Conservation (phyloP, 768 basidiomycete genomes). For the Agaricus sinodeliciosus region DNA sequence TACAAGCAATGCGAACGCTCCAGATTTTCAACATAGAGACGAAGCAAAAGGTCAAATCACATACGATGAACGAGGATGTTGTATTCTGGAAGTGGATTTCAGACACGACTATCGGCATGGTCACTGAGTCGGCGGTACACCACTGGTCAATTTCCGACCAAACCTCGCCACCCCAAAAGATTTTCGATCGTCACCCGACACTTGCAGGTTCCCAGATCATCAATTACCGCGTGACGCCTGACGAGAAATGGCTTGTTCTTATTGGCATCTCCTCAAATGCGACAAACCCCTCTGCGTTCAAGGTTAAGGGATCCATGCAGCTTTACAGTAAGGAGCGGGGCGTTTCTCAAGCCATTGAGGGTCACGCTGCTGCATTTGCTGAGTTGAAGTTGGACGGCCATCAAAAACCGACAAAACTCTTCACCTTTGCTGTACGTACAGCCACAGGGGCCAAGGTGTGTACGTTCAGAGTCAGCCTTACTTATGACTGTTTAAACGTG, state of each 20-base stretch:
- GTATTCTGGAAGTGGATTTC: constrained; percentile 99
- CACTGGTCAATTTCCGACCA: constrained; percentile 82
- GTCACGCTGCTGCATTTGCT: constrained; percentile 95
- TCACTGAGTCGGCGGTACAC: constrained; percentile 88
- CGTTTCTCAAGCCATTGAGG: constrained; percentile 97
- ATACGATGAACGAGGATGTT: constrained; percentile 88
- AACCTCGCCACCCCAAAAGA: constrained; percentile 79
- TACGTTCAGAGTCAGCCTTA: constrained; percentile 1
- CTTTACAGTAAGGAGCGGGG: constrained; percentile 89
- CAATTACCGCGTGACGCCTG: constrained; percentile 89
- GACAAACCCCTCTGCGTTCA: constrained; percentile 93
- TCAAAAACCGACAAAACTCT: constrained; percentile 80
- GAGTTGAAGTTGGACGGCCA: constrained; percentile 88
- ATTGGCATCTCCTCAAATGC: constrained; percentile 92
- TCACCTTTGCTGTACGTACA: constrained; percentile 91
- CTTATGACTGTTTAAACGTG: constrained; percentile 7
- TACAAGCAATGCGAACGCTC: constrained; percentile 81
- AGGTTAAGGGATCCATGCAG: constrained; percentile 98
- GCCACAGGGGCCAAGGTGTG: constrained; percentile 96
- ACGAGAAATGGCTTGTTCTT: constrained; percentile 97
- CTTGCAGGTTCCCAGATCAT: constrained; percentile 95
- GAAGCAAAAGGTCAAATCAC: constrained; percentile 96
- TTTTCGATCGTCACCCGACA: constrained; percentile 95
- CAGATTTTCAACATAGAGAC: constrained; percentile 98
- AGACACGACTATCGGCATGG: constrained; percentile 86